phyloP scores from a whole-genome alignment of 768 basidiomycete species.

The Trametes elegans region DNA sequence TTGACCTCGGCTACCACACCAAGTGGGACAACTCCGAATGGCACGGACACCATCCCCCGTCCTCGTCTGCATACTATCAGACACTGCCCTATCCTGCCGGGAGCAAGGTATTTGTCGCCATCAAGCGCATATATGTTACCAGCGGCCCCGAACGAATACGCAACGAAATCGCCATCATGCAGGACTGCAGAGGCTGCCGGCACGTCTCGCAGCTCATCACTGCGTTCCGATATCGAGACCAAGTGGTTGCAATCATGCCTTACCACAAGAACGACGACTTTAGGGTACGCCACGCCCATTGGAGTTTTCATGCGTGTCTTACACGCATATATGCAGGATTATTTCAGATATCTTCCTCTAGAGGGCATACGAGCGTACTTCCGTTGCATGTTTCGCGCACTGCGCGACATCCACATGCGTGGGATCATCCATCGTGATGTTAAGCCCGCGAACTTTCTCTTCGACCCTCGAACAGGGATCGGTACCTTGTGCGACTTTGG shows the following conservation, averaged over 20 bases:
- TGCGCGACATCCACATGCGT: slow-evolving; percentile 84
- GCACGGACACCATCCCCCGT: slow-evolving; percentile 61
- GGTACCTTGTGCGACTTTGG: slow-evolving; percentile 96
- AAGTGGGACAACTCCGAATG: slow-evolving; percentile 78
- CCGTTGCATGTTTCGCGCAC: slow-evolving; percentile 84
- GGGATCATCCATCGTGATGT: slow-evolving; percentile 95
- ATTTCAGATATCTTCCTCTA: slow-evolving; percentile 72
- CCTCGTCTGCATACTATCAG: slow-evolving; percentile 68
- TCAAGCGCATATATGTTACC: slow-evolving; percentile 97
- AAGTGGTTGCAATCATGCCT: slow-evolving; percentile 92
- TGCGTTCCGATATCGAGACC: slow-evolving; percentile 87
- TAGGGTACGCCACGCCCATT: slow-evolving; percentile 53
- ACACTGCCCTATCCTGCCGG: slow-evolving; percentile 40
- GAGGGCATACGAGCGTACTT: slow-evolving; percentile 83
- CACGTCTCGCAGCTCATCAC: slow-evolving; percentile 94
- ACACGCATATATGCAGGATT: slow-evolving; percentile 51
- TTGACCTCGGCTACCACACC: slow-evolving; percentile 72
- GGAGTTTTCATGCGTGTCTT: not conserved
- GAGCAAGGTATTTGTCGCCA: slow-evolving; percentile 76
- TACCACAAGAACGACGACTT: slow-evolving; percentile 93
- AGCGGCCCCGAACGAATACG: slow-evolving; percentile 89
- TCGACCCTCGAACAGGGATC: slow-evolving; percentile 76
- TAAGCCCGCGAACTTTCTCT: slow-evolving; percentile 97
- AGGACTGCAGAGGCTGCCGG: slow-evolving; percentile 78
- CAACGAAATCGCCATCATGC: slow-evolving; percentile 91